Base-by-base conservation (phyloP, 768 basidiomycete genomes). In the Suillus lakei region DNA sequence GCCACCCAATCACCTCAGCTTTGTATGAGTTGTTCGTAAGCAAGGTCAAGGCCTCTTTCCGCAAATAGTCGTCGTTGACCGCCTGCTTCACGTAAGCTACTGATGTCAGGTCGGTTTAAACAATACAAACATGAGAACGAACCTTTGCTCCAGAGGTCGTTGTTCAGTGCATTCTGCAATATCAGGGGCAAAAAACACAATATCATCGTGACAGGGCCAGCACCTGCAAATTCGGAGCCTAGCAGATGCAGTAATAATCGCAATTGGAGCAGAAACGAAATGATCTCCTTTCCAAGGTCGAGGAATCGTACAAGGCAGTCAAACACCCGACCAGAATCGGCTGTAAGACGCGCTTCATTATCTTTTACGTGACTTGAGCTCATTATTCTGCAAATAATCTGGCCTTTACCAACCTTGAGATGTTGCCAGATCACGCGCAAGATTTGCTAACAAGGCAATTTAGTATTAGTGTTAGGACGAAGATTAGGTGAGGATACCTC, bases 211-310 rank as follows among this genome's bases (percentile, higher is more conserved):
- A 67, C 28, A 56, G 69, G 71, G 1, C 73, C 73, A 28, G 72
- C 72, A 9, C 65, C 64, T 1, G 51, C 23, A n/a, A 72, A 54
- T 18, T 63, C 60, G 16, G 36, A 62, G 21, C 69, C 71, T 18
- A 74, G 36, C 26, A 76, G 58, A 30, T 69, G 58, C 26, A 30
- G 12, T 0, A 76, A 63, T 43, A 74, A 50, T 7, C 55, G 72
- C n/a, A 74, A 64, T 21, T 74, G 74, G 39, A 74, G 64, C 41
- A 74, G 30, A 32, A 70, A 63, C 30, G 74, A 76, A 34, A 69
- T 21, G 15, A 23, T 21, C 4, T 55, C 16, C 36, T 66, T 67
- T 44, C 61, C 32, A 4, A 76, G 36, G 7, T n/a, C 28, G 34
- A 70, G 46, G 1, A 64, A 64, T 41, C 23, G 41, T 18, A 66